These are phyloP conservation scores for Clonostachys sp. DNA, from an alignment of 2,329 filamentous ascomycete species.

Conservation along the genomic window DNA sequence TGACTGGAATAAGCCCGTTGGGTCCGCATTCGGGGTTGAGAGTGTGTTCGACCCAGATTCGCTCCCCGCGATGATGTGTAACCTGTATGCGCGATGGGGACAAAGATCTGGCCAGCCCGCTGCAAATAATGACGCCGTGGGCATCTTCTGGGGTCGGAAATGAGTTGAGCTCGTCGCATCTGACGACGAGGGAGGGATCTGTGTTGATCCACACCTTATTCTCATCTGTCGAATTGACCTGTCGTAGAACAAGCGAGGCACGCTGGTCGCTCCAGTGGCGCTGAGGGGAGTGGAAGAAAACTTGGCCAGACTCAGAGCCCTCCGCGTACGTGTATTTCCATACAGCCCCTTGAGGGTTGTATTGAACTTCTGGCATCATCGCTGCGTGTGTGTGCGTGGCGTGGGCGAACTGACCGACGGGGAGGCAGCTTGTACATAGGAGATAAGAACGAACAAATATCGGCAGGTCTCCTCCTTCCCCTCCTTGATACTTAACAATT, in stretches of 20 bases:
- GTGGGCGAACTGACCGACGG: too few species aligned
- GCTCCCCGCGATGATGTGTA: constrained; percentile 1
- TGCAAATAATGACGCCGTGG: neutral
- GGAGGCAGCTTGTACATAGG: too few species aligned
- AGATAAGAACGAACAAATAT: too few species aligned
- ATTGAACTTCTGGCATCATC: constrained; percentile 1
- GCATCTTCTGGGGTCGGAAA: constrained; percentile 1
- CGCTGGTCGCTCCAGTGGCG: neutral
- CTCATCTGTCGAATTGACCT: neutral
- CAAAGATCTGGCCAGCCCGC: neutral
- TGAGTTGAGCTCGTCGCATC: neutral
- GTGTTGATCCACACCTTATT: constrained; percentile 1
- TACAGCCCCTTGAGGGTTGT: neutral
- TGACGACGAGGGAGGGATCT: neutral
- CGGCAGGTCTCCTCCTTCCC: too few species aligned
- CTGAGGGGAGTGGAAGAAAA: constrained; percentile 2
- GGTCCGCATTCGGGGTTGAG: neutral
- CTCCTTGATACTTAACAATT: too few species aligned
- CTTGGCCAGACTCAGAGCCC: neutral
- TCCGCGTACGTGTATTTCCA: neutral
- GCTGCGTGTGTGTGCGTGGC: too few species aligned
- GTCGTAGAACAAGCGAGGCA: constrained; percentile 1
- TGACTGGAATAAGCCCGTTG: constrained; percentile 1
- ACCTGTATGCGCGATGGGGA: neutral
- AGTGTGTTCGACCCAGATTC: constrained; percentile 1